Base-by-base conservation (phyloP, 164 flowering plant genomes). In the Stephania japonica region DNA sequence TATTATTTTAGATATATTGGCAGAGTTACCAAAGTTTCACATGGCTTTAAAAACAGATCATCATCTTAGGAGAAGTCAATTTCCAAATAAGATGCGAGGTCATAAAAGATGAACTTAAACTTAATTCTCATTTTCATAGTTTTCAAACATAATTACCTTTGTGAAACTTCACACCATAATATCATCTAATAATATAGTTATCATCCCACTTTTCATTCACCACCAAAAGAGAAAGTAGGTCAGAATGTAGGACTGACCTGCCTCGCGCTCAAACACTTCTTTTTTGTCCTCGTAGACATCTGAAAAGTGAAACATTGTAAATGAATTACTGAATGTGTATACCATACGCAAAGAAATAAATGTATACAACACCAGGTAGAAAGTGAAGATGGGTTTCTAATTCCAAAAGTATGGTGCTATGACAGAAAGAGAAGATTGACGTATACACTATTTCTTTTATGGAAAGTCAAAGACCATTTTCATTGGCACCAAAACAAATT, bases 211-310 rank as follows among this genome's bases (percentile, higher is more conserved):
- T 47, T 47, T 47, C 16, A 47, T 16, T 8, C 14, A 47, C 53
- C 16, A 47, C 53, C 53, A 47, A 47, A 47, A 47, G 53, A 47
- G 16, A 47, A 47, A 47, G 14, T 47, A 47, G 10, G 2, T 13
- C 53, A 12, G 16, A 47, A 47, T 13, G 53, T 47, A 11, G 53
- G 18, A 47, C 53, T 7, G 13, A 94, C 99, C 99, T 82, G 98
- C 97, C 79, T 92, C 99, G 16, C 97, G 92, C 79, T 82, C 76
- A 78, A 94, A 94, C 65, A 85, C 84, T 80, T 93, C 97, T 68
- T 77, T 83, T 67, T 76, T 84, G 69, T 95, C 99, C 78, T 90
- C 84, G 78, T 95, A 95, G 1, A 93, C 97, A 87, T 95, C 97
- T 92, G 89, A 76, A 84, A 19, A 32, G 78, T 63, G 3, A 73